Evolutionary conservation across 1,139 yeast species (phyloP), one percentile per base, ranked within the genome.

Genomic region (Blastobotrys capitulatus): DNA sequence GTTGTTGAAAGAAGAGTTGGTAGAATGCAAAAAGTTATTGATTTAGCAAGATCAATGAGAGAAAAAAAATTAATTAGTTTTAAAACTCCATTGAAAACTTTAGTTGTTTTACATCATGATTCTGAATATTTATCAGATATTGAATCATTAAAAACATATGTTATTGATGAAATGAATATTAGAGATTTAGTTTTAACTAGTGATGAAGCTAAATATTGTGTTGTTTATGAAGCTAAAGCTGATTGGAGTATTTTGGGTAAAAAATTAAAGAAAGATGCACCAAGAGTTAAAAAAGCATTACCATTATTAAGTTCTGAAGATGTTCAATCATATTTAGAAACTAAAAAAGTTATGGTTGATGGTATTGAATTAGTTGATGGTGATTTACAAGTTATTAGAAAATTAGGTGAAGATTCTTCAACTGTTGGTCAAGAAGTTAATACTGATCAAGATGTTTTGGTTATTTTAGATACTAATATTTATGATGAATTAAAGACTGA

Each of bases 211-310:
- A 82, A 84, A 64, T 90, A 89, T 64, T 94, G 92, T 61, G 97
- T 94, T 55, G 86, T 84, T 65, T 92, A 90, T 75, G 80, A 79
- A 54, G 97, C 92, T 44, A 95, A 86, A 67, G 98, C 98, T 43
- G 99, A 94, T 73, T 94, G 99, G 99, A 95, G 97, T 48, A 88
- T 89, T 16, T 79, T 94, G 59, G 99, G 99, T 73, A 92, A 92
- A 78, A 92, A 92, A 71, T 80, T 94, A 69, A 90, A 90, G 80
- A 83, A 83, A 67, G 97, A 90, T 63, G 95, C 87, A 57, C 88
- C 86, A 74, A 85, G 80, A 68, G 98, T 94, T 54, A 92, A 92
- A 77, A 95, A 84, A 64, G 97, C 95, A 25, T 78, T 94, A 60
- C 97, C 97, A 57, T 67, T 67, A 18, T 79, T 94, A 48, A 70